Percentiles rank a stretch among this genome's conserved stretches.
phyloP scores from a whole-genome alignment of 148 eudicot genomes.

The Cornus controversa region DNA sequence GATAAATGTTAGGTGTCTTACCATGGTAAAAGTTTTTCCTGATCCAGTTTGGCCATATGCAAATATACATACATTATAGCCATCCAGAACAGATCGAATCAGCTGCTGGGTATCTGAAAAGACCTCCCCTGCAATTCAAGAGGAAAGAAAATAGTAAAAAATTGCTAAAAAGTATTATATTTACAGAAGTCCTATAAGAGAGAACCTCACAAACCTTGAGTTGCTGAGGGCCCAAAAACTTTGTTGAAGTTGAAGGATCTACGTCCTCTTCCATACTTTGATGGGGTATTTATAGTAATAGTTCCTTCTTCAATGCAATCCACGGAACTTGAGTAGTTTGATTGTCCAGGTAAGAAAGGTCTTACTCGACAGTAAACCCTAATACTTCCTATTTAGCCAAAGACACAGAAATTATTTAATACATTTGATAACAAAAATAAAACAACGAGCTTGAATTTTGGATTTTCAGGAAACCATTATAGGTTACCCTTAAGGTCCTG shows the following conservation, averaged over 20 bases:
- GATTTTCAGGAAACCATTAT: background rate
- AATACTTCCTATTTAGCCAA: constrained; percentile 63
- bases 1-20: constrained; percentile 23
- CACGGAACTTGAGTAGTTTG: constrained; percentile 50
- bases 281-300: constrained; percentile 62
- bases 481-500: constrained; percentile 90
- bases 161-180: background rate
- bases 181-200: background rate
- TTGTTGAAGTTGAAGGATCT: constrained; percentile 84
- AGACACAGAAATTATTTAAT: background rate
- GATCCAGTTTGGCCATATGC: constrained; percentile 99
- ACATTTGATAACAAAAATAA: constrained; percentile 3
- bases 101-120: constrained; percentile 87
- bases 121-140: constrained; percentile 64
- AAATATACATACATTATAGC: constrained; percentile 91
- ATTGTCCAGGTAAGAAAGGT: constrained; percentile 72
- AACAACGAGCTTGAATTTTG: background rate
- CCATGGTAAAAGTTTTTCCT: constrained; percentile 96
- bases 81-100: constrained; percentile 95
- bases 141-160: constrained; percentile 18
- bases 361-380: constrained; percentile 97
- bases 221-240: constrained; percentile 87
- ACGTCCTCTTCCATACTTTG: constrained; percentile 78
- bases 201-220: constrained; percentile 64
- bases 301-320: constrained; percentile 85